Evolutionary conservation across 495 filamentous ascomycete genomes (phyloP).

Genomic region (Daldinia grandis): DNA sequence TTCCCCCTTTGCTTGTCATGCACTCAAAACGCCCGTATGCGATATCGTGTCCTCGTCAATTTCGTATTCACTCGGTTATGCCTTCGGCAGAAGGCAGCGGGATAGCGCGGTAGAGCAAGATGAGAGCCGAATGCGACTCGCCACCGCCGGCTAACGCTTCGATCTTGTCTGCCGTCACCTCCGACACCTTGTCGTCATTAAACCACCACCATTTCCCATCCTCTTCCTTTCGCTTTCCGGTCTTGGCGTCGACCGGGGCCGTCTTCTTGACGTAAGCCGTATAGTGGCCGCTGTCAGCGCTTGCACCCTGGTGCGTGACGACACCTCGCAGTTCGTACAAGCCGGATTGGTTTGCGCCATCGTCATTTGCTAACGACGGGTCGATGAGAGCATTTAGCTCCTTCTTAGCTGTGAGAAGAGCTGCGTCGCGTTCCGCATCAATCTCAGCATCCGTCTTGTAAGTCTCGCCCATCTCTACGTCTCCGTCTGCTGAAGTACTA

Average conservation of each 20-base stretch:
- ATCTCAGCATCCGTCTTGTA: slow-evolving; percentile 95
- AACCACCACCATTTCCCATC: slow-evolving; percentile 99
- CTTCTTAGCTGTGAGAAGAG: slow-evolving; percentile 80
- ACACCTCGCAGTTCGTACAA: slow-evolving; percentile 94
- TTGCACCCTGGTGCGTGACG: slow-evolving; percentile 96
- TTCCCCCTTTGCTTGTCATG: slow-evolving; percentile 29
- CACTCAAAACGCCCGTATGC: slow-evolving; percentile 32
- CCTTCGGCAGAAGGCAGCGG: slow-evolving; percentile 62
- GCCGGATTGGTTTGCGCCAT: slow-evolving; percentile 87
- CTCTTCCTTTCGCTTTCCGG: slow-evolving; percentile 75
- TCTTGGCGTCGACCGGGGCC: slow-evolving; percentile 67
- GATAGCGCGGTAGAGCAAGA: slow-evolving; percentile 90
- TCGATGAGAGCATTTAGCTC: slow-evolving; percentile 79
- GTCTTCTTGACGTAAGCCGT: slow-evolving; percentile 97
- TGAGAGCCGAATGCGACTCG: slow-evolving; percentile 94
- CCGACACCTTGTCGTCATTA: slow-evolving; percentile 96
- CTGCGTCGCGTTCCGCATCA: slow-evolving; percentile 79
- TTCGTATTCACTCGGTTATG: slow-evolving; percentile 38
- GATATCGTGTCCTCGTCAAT: slow-evolving; percentile 14
- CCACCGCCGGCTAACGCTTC: slow-evolving; percentile 89
- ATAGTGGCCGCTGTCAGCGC: slow-evolving; percentile 97
- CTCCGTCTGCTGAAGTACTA: slow-evolving; percentile 56
- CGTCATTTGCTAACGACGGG: slow-evolving; percentile 74
- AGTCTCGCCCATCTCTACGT: slow-evolving; percentile 74
- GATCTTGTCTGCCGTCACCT: slow-evolving; percentile 91